Percentiles rank a stretch among this genome's conserved stretches.
These are phyloP conservation scores for Trypethelium eluteriae DNA, from an alignment of 495 filamentous ascomycete genomes.

Conservation along the genomic window DNA sequence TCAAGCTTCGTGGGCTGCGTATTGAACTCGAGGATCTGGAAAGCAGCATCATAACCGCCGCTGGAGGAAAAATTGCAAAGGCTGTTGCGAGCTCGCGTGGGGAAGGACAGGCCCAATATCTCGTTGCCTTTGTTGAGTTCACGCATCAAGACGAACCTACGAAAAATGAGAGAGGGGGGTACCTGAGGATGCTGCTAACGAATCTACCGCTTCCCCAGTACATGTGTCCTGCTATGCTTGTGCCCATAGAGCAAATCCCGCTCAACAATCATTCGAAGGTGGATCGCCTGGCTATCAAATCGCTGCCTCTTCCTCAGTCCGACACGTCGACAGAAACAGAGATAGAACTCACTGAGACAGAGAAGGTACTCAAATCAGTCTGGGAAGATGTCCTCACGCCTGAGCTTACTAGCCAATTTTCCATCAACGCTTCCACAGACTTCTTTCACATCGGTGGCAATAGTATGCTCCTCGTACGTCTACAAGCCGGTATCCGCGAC, in stretches of 20 bases:
- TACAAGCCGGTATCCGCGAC: slow-evolving; percentile 22
- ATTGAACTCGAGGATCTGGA: slow-evolving; percentile 18
- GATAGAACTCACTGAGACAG: background rate
- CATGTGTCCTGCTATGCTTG: background rate
- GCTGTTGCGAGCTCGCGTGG: background rate
- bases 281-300: background rate
- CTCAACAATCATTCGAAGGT: background rate
- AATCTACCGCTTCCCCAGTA: background rate
- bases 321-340: background rate
- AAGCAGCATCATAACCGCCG: background rate
- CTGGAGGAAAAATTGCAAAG: background rate
- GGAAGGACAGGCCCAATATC: background rate
- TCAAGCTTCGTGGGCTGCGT: slow-evolving; percentile 21
- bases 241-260: background rate
- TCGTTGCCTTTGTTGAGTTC: background rate
- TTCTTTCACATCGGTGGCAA: slow-evolving; percentile 41
- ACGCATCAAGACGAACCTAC: background rate
- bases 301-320: background rate
- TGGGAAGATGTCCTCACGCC: background rate
- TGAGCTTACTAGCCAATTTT: background rate
- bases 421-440: slow-evolving; percentile 8
- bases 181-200: background rate
- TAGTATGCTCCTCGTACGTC: slow-evolving; percentile 33
- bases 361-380: background rate
- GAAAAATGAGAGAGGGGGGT: background rate